Evolutionary conservation across 2,329 filamentous ascomycete genomes (phyloP), one percentile per base, ranked within the genome.

Genomic region (Aspergillus quadricinctus): DNA sequence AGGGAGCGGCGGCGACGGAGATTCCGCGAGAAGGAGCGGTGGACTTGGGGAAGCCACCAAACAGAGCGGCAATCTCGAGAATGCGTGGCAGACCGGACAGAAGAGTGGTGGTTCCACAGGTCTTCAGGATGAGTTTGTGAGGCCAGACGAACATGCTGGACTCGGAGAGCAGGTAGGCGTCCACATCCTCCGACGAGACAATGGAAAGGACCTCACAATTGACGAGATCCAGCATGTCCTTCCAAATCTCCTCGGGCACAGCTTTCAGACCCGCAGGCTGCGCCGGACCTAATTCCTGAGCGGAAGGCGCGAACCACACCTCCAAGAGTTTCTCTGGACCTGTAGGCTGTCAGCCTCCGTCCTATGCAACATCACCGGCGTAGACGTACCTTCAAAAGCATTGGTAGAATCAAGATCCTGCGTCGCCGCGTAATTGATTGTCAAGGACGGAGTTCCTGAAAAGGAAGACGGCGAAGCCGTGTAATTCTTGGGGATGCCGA

Each of bases 61-160:
- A 83, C 50, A 87, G 77, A 49, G 92, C 90, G 29, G 94, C 94
- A 69, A 97, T 96, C 73, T 95, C 91, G 53, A 99, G 82, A 74
- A 99, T 88, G 64, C 91, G 90, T 64, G 91, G 90, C 48, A 99
- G 83, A 21, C 94, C 94, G 49, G 89, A 88, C 6, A 99, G 84
- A 53, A 99, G 80, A 2, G 94, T 99, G 14, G 94, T 99, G 25
- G 94, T 99, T 58, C 94, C 94, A 69, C 94, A 99, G 7, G 94
- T 99, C 84, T 99, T 99, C 64, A 99, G 81, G 59, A 99, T 96
- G 62, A 99, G 84, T 82, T 99, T 99, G 84, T 99, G 94, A n/a
- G 92, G 92, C 76, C 96, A 99, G 66, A 99, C 91, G 73, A 99
- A 99, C 92, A 99, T 96, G 88, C 94, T 97, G 43, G 94, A 97